Evolutionary conservation across 2,329 filamentous ascomycete genomes (phyloP).

Genomic region (Orbilia blumenaviensis): DNA sequence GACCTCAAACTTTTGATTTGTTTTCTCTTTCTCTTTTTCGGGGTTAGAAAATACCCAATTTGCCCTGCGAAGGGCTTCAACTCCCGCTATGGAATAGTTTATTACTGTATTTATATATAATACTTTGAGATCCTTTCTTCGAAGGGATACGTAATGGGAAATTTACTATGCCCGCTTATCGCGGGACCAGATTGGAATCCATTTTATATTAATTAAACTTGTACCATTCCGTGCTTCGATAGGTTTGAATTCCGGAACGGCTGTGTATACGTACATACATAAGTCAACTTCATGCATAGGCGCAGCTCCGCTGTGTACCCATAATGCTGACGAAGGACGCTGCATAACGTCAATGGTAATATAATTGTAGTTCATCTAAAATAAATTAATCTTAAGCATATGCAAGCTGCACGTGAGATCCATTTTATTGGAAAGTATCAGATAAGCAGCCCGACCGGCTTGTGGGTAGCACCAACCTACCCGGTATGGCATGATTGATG

Average conservation of each 20-base stretch:
- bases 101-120: slow-evolving; percentile 9
- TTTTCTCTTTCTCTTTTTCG: slow-evolving; percentile 10
- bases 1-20: not conserved
- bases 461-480: not conserved
- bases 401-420: not conserved
- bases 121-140: not conserved
- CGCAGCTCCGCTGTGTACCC: too few species aligned
- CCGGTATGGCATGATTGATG: not conserved
- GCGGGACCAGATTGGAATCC: not conserved
- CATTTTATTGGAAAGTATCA: not conserved
- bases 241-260: too few species aligned
- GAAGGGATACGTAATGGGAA: not conserved
- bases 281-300: too few species aligned
- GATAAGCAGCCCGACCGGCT: not conserved
- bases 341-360: too few species aligned
- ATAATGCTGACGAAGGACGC: too few species aligned
- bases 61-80: slow-evolving; percentile 35
- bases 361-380: too few species aligned
- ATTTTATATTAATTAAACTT: too few species aligned
- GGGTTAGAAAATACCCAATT: slow-evolving; percentile 45
- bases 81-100: not conserved
- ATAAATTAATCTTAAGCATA: not conserved
- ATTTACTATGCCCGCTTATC: not conserved
- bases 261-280: too few species aligned
- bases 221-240: too few species aligned